Conservation (phyloP, 345 rosid genomes). For the Eucalyptus regnans region DNA sequence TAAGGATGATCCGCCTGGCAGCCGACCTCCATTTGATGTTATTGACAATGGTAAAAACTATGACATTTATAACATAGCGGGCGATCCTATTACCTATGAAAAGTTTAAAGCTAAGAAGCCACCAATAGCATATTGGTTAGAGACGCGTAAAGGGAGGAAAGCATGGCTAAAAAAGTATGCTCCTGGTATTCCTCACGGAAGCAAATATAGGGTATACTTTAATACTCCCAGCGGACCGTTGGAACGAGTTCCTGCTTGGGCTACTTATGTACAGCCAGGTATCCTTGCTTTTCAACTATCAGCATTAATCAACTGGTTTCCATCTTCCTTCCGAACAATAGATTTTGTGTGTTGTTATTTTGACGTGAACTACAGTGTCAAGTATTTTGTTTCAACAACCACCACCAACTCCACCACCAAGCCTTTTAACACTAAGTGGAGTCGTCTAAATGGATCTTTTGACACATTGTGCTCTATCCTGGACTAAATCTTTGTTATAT, state of each 20-base stretch:
- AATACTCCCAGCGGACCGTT: conserved; percentile 84
- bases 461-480: not conserved
- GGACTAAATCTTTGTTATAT: not conserved
- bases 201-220: conserved; percentile 86
- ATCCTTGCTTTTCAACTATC: not conserved
- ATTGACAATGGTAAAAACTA: conserved; percentile 72
- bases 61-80: conserved; percentile 44
- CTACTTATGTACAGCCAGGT: conserved; percentile 92
- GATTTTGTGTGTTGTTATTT: not conserved
- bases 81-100: conserved; percentile 54
- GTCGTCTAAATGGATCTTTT: not conserved
- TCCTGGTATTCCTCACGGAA: conserved; percentile 87
- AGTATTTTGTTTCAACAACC: not conserved
- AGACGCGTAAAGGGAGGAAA: conserved; percentile 89
- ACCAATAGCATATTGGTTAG: conserved; percentile 85
- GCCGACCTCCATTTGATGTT: conserved; percentile 69
- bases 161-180: conserved; percentile 85
- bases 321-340: not conserved
- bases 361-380: not conserved
- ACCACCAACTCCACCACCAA: not conserved
- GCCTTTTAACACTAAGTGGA: not conserved
- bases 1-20: conserved; percentile 84
- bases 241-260: conserved; percentile 97
- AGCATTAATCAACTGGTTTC: not conserved
- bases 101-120: conserved; percentile 60